Evolutionary conservation across 2,329 filamentous ascomycete species (phyloP).

Genomic region (Dothiorella sarmentorum): DNA sequence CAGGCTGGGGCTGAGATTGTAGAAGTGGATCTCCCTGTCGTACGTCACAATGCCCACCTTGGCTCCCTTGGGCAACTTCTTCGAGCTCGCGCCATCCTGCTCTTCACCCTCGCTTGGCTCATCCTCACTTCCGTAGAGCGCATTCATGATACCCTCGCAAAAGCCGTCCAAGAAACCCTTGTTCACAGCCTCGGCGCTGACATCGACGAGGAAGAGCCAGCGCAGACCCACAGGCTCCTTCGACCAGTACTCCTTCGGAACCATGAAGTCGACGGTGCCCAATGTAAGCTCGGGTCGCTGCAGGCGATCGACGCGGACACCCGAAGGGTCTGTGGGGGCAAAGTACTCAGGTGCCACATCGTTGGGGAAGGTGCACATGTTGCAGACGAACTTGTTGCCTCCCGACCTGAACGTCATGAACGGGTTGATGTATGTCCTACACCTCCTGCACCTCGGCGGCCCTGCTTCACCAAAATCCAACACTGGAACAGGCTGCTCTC

Average conservation of each 20-base stretch:
- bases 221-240: slow-evolving; percentile 85
- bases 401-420: slow-evolving; percentile 97
- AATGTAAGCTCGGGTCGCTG: slow-evolving; percentile 85
- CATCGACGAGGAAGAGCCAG: slow-evolving; percentile 90
- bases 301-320: slow-evolving; percentile 80
- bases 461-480: slow-evolving; percentile 91
- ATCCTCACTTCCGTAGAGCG: slow-evolving; percentile 71
- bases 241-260: slow-evolving; percentile 98
- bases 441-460: slow-evolving; percentile 86
- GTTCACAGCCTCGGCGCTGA: slow-evolving; percentile 85
- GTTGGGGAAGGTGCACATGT: slow-evolving; percentile 96
- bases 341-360: slow-evolving; percentile 93
- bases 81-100: slow-evolving; percentile 48
- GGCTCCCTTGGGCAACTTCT: slow-evolving; percentile 67
- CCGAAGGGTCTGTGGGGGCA: slow-evolving; percentile 81
- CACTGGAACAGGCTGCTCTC: slow-evolving; percentile 83
- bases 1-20: slow-evolving; percentile 78
- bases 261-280: slow-evolving; percentile 92
- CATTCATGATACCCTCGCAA: slow-evolving; percentile 80
- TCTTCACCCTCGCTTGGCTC: slow-evolving; percentile 39
- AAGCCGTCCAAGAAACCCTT: slow-evolving; percentile 88
- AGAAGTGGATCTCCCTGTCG: slow-evolving; percentile 96
- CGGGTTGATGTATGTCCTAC: slow-evolving; percentile 95
- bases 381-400: slow-evolving; percentile 96
- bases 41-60: slow-evolving; percentile 95